phyloP scores from a whole-genome alignment of 306 rosid species.

The Casuarina glauca region DNA sequence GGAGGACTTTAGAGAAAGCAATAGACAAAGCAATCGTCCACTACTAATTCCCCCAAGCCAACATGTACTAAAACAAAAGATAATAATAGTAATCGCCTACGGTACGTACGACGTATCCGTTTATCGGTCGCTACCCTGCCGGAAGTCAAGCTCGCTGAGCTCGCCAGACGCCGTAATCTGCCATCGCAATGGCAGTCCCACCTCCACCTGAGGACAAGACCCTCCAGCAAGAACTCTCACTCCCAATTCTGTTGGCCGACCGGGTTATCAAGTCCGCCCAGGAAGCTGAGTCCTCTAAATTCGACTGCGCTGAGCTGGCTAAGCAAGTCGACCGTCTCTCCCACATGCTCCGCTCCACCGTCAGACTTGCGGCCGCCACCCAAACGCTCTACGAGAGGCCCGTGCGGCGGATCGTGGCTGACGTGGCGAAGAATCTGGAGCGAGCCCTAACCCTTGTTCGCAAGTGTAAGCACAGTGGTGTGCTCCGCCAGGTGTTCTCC shows the following conservation, averaged over 20 bases:
- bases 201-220: conserved; percentile 40
- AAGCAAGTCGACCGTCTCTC: conserved; percentile 57
- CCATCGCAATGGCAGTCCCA: conserved; percentile 31
- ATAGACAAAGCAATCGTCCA: no score
- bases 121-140: no score
- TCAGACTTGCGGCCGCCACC: conserved; percentile 43
- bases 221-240: conserved; percentile 58
- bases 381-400: conserved; percentile 71
- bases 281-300: conserved; percentile 64
- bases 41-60: no score
- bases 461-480: conserved; percentile 60
- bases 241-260: conserved; percentile 63
- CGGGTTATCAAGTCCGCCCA: conserved; percentile 62
- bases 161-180: no score
- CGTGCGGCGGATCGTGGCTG: conserved; percentile 62
- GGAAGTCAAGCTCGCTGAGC: no score
- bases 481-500: conserved; percentile 70
- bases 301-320: conserved; percentile 59
- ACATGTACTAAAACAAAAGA: no score
- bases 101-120: no score
- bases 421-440: conserved; percentile 60
- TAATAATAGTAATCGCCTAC: no score
- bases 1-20: no score
- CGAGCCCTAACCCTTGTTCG: conserved; percentile 58
- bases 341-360: conserved; percentile 62